Evolutionary conservation across 2,329 filamentous ascomycete genomes (phyloP).

Genomic region (Phaeosphaeriaceae sp.): DNA sequence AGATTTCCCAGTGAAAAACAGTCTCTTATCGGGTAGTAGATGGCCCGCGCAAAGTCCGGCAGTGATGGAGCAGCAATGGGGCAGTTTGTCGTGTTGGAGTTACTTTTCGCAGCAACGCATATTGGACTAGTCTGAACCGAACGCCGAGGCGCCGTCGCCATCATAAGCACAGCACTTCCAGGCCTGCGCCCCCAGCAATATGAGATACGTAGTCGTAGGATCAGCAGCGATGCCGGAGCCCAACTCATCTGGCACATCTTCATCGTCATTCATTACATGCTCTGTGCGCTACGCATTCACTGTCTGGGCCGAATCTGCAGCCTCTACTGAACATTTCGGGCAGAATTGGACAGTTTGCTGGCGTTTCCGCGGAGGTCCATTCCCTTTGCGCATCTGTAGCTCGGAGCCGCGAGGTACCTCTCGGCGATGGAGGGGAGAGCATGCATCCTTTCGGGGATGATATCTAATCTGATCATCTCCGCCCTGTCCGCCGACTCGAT

Average conservation of each 20-base stretch:
- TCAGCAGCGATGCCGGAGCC: constrained; percentile 27
- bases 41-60: constrained; percentile 16
- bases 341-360: background rate
- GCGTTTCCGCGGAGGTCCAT: constrained; percentile 16
- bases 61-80: constrained; percentile 21
- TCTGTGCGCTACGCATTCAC: too few relatives aligned
- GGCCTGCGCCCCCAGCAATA: constrained; percentile 7
- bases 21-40: constrained; percentile 9
- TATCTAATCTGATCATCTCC: constrained; percentile 44
- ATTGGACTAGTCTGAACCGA: constrained; percentile 33
- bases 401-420: constrained; percentile 20
- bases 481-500: background rate
- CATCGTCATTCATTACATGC: background rate
- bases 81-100: constrained; percentile 23
- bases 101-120: constrained; percentile 38
- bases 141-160: constrained; percentile 35
- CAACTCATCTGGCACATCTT: background rate
- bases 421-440: constrained; percentile 19
- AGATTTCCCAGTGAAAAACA: constrained; percentile 7
- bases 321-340: background rate
- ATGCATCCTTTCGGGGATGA: constrained; percentile 14
- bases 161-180: constrained; percentile 8
- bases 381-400: constrained; percentile 21
- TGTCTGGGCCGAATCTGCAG: background rate
- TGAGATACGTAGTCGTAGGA: constrained; percentile 4